Evolutionary conservation across 257 asterid genomes (phyloP).

Genomic region (Gentiana macrophylla): DNA sequence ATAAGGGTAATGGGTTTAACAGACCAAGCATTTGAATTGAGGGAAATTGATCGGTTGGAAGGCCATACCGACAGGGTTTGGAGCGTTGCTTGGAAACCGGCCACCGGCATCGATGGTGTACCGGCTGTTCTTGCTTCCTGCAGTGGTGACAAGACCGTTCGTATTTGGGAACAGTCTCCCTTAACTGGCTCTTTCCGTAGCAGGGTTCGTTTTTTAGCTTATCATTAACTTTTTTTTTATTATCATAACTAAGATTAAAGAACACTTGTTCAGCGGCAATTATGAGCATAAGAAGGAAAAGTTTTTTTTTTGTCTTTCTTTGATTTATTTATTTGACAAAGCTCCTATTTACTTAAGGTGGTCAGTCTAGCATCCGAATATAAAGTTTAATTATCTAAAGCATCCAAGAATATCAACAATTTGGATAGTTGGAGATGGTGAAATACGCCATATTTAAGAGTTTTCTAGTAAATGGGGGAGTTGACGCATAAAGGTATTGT

Average conservation of each 20-base stretch:
- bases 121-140: conserved; percentile 89
- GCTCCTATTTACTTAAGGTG: too few species aligned
- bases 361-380: too few species aligned
- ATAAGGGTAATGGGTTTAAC: conserved; percentile 31
- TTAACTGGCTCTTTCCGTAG: conserved; percentile 51
- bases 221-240: conserved; percentile 6
- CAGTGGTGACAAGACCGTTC: conserved; percentile 79
- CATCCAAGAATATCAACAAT: too few species aligned
- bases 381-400: too few species aligned
- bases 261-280: too few species aligned
- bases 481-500: neutral
- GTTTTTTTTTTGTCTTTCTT: neutral
- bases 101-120: conserved; percentile 50
- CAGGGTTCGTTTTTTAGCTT: conserved; percentile 40
- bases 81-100: conserved; percentile 82
- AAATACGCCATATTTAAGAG: too few species aligned
- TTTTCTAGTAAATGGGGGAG: neutral
- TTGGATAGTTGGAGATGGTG: too few species aligned
- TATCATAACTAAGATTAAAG: neutral
- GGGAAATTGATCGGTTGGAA: conserved; percentile 58
- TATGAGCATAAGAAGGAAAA: too few species aligned
- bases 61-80: conserved; percentile 95
- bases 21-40: conserved; percentile 49
- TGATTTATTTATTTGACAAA: too few species aligned
- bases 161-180: conserved; percentile 68